These are phyloP conservation scores for Grosmannia huntii DNA, from an alignment of 2,329 filamentous ascomycete species.

Conservation along the genomic window DNA sequence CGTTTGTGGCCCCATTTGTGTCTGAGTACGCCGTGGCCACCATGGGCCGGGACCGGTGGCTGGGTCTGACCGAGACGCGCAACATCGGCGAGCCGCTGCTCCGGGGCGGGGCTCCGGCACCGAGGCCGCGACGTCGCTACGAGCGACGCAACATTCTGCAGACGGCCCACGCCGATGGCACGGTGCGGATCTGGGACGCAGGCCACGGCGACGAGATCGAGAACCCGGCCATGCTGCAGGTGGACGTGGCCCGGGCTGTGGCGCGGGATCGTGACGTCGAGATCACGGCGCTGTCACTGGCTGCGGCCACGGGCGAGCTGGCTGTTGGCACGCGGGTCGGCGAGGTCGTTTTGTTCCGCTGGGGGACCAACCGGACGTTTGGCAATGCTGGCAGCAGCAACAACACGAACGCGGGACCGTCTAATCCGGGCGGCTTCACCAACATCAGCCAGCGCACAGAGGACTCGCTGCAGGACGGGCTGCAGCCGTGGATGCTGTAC, in stretches of 20 bases:
- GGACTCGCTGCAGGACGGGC: slow-evolving; percentile 51
- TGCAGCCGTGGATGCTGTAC: slow-evolving; percentile 64
- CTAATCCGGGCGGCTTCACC: slow-evolving; percentile 57
- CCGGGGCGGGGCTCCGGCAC: slow-evolving; percentile 63
- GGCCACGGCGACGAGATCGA: slow-evolving; percentile 90
- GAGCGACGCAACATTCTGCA: slow-evolving; percentile 77
- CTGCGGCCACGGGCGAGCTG: slow-evolving; percentile 70
- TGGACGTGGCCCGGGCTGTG: slow-evolving; percentile 73
- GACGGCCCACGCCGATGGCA: slow-evolving; percentile 81
- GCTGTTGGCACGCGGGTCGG: slow-evolving; percentile 69
- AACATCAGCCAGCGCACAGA: slow-evolving; percentile 65
- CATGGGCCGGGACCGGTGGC: slow-evolving; percentile 70
- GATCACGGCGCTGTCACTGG: slow-evolving; percentile 68
- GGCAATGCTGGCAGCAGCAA: slow-evolving; percentile 37
- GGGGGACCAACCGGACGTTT: slow-evolving; percentile 66
- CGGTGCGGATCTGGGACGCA: slow-evolving; percentile 82
- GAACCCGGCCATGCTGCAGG: slow-evolving; percentile 67
- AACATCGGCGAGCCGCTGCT: slow-evolving; percentile 66
- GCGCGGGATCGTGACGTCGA: slow-evolving; percentile 67
- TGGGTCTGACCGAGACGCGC: slow-evolving; percentile 78
- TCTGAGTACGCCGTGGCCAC: slow-evolving; percentile 58
- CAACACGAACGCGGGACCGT: slow-evolving; percentile 20
- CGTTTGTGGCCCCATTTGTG: slow-evolving; percentile 83
- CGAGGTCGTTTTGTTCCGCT: slow-evolving; percentile 79
- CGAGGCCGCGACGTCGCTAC: slow-evolving; percentile 58